Conservation (phyloP, 176 grass and related monocot species). For the Areca catechu region DNA sequence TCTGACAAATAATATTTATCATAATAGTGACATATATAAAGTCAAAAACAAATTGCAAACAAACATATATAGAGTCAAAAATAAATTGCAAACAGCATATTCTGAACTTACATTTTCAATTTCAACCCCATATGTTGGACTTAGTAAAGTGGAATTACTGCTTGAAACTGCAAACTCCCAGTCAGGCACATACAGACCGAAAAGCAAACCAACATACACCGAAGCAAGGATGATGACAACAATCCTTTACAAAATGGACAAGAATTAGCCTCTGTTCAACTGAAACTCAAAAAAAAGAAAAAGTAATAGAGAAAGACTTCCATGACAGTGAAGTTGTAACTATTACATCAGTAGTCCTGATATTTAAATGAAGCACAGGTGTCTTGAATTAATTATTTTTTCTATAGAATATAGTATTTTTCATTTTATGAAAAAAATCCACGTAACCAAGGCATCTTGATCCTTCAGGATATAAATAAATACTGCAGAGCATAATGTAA, state of each 20-base stretch:
- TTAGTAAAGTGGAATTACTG: conserved; percentile 39
- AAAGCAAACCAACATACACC: conserved; percentile 61
- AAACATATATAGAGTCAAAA: background rate
- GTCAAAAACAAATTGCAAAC: conserved; percentile 4
- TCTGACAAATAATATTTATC: too few relatives aligned
- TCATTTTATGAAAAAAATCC: too few relatives aligned
- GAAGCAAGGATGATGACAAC: conserved; percentile 41
- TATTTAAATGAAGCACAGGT: too few relatives aligned
- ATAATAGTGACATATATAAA: background rate
- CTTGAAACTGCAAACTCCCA: conserved; percentile 77
- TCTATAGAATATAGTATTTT: too few relatives aligned
- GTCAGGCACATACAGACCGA: conserved; percentile 68
- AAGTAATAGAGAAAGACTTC: background rate
- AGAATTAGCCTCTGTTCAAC: conserved; percentile 7
- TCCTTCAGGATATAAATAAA: too few relatives aligned
- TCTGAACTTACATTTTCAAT: conserved; percentile 45
- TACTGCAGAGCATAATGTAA: too few relatives aligned
- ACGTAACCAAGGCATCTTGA: too few relatives aligned
- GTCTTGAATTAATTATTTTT: too few relatives aligned
- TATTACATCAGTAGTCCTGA: too few relatives aligned
- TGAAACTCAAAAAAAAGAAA: background rate
- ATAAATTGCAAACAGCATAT: background rate
- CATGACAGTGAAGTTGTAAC: background rate
- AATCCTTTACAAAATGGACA: conserved; percentile 48
- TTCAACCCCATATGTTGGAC: conserved; percentile 21